Evolutionary conservation across 2,329 filamentous ascomycete species (phyloP).

Genomic region (Stylonectria norvegica): DNA sequence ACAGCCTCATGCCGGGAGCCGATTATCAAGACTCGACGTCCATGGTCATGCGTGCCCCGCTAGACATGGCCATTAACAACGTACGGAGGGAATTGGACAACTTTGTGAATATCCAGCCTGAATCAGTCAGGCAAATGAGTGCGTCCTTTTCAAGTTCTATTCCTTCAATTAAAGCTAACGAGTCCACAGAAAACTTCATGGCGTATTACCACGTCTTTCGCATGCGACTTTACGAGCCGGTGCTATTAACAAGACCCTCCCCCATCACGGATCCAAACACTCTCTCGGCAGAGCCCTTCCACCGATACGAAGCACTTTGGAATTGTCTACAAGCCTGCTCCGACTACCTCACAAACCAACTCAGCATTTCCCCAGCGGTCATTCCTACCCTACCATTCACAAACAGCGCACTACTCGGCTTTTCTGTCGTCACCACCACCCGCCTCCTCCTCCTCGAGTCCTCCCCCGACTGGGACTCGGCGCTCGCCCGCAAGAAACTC

Average conservation of each 20-base stretch:
- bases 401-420: conserved; percentile 30
- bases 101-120: conserved; percentile 20
- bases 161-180: not conserved
- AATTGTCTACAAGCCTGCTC: conserved; percentile 30
- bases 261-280: conserved; percentile 12
- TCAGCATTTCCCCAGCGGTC: conserved; percentile 22
- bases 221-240: conserved; percentile 38
- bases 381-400: conserved; percentile 32
- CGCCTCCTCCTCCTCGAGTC: conserved; percentile 36
- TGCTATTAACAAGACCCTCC: conserved; percentile 28
- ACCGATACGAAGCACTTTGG: conserved; percentile 37
- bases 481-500: conserved; percentile 30
- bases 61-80: conserved; percentile 33
- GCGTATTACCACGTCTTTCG: conserved; percentile 32
- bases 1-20: conserved; percentile 17
- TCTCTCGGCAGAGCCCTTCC: conserved; percentile 18
- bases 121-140: conserved; percentile 20
- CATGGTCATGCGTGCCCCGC: conserved; percentile 22
- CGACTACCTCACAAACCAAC: conserved; percentile 27
- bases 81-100: conserved; percentile 33
- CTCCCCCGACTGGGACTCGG: conserved; percentile 35
- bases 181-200: conserved; percentile 30
- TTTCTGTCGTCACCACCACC: conserved; percentile 33
- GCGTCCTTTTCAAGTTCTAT: not conserved
- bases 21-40: conserved; percentile 23